phyloP scores from a whole-genome alignment of 2,329 filamentous ascomycete species.

The Phialemoniopsis sp. region DNA sequence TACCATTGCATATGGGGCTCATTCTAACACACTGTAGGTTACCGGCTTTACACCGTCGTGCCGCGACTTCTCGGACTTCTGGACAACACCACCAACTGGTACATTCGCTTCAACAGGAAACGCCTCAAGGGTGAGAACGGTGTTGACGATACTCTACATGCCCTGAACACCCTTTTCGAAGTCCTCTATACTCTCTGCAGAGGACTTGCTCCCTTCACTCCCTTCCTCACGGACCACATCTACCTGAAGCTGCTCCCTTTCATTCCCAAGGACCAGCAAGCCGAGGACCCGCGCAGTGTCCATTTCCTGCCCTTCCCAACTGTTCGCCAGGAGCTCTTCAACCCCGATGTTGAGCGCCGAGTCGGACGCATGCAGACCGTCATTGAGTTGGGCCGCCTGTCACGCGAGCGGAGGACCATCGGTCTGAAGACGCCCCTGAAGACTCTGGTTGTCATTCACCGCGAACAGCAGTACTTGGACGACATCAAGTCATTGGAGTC shows the following conservation, averaged over 20 bases:
- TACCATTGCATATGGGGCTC: background rate
- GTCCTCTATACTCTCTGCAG: constrained; percentile 86
- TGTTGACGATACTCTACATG: constrained; percentile 80
- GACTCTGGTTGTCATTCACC: constrained; percentile 83
- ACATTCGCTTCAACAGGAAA: constrained; percentile 91
- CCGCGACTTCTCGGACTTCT: constrained; percentile 79
- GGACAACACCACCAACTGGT: constrained; percentile 98
- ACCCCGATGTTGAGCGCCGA: constrained; percentile 78
- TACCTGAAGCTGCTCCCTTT: constrained; percentile 79
- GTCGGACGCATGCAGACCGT: constrained; percentile 92
- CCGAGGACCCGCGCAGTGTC: constrained; percentile 76
- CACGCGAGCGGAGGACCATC: constrained; percentile 78
- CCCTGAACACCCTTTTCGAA: constrained; percentile 91
- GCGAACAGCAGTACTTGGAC: constrained; percentile 75
- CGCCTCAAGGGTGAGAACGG: constrained; percentile 88
- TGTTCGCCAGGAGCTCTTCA: constrained; percentile 83
- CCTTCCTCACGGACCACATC: constrained; percentile 93
- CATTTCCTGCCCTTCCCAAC: constrained; percentile 91
- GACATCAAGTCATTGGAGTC: constrained; percentile 80
- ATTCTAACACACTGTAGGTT: constrained; percentile 36
- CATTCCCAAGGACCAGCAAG: constrained; percentile 66
- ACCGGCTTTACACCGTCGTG: constrained; percentile 86
- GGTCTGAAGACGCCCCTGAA: constrained; percentile 89
- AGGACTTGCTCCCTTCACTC: constrained; percentile 88
- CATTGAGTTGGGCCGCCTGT: constrained; percentile 84